Base-by-base conservation (phyloP, 1,139 yeast species). In the Protomyces gravidus region DNA sequence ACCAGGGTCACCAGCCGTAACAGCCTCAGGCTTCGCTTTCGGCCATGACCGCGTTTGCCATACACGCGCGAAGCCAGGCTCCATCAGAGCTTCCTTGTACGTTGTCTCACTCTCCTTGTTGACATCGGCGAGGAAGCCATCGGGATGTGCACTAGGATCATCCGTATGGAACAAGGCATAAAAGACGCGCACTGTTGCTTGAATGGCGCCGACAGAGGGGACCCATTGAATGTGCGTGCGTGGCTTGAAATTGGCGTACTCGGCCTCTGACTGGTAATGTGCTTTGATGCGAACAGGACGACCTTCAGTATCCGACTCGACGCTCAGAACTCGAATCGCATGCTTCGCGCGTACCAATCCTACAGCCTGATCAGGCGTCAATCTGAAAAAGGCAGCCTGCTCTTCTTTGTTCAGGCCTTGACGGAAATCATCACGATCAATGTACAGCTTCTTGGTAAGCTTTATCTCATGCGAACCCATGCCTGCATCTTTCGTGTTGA, bases 171-270 rank as follows among this genome's bases (percentile, higher is more conserved):
- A 94, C 65, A 94, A 78, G 71, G 84, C 94, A 70, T 89, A 87
- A 75, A 90, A 89, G 63, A 89, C 79, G 73, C 98, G 83, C 27
- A 90, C 88, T 5, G 89, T 83, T 50, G 76, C 75, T 68, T 81
- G 76, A 21, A 45, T 25, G 17, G 58, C 51, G 63, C 80, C 79
- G 45, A 78, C 76, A 17, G 83, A 76, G 21, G 27, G 26, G 60
- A 94, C 84, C 99, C 99, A 94, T 75, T 94, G 98, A 70, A 94
- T 89, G 70, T 78, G 94, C 1, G 98, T 89, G 79, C 90, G 92
- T 67, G 97, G 97, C 69, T 86, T 87, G 21, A 36, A 36, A 6
- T 13, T 11, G 67, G 72, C 74, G 69, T 80, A 78, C 68, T 79
- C 80, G 52, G 77, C 76, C 55, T 77, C 74, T 65, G 82, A 82